A percentile compares a stretch with the other conserved stretches of the same genome.
These are phyloP conservation scores for Talaromyces islandicus DNA, from an alignment of 2,329 filamentous ascomycete genomes.

Conservation along the genomic window DNA sequence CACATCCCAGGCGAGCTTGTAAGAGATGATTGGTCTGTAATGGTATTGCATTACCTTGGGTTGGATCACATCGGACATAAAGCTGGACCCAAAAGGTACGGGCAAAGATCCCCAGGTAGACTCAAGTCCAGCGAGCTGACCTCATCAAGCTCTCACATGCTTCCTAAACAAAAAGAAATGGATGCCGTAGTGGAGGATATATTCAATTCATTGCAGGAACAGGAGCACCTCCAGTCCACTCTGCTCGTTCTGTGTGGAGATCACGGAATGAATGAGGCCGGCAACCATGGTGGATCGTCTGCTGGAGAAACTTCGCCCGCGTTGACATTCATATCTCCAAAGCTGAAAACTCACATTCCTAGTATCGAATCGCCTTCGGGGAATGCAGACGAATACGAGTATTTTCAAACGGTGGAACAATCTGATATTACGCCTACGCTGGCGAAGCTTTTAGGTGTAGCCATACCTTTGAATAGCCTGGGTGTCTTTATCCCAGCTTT, in stretches of 20 bases:
- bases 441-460: constrained; percentile 78
- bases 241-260: constrained; percentile 85
- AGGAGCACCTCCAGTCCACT: constrained; percentile 67
- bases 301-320: constrained; percentile 92
- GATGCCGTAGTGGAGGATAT: constrained; percentile 72
- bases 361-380: constrained; percentile 50
- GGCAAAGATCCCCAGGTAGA: not conserved
- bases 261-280: constrained; percentile 99
- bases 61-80: constrained; percentile 98
- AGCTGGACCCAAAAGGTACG: constrained; percentile 72
- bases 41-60: constrained; percentile 93
- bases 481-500: constrained; percentile 80
- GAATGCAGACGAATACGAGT: constrained; percentile 67
- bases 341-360: constrained; percentile 47
- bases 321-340: constrained; percentile 83
- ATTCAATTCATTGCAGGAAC: constrained; percentile 66
- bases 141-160: constrained; percentile 69
- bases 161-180: constrained; percentile 92
- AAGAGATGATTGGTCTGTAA: constrained; percentile 78
- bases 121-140: not conserved
- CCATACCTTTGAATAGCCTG: constrained; percentile 81
- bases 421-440: constrained; percentile 89
- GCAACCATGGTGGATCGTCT: constrained; percentile 92
- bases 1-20: constrained; percentile 73
- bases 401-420: constrained; percentile 81